Evolutionary conservation across 306 rosid species (phyloP).

Genomic region (Prunus armeniaca): DNA sequence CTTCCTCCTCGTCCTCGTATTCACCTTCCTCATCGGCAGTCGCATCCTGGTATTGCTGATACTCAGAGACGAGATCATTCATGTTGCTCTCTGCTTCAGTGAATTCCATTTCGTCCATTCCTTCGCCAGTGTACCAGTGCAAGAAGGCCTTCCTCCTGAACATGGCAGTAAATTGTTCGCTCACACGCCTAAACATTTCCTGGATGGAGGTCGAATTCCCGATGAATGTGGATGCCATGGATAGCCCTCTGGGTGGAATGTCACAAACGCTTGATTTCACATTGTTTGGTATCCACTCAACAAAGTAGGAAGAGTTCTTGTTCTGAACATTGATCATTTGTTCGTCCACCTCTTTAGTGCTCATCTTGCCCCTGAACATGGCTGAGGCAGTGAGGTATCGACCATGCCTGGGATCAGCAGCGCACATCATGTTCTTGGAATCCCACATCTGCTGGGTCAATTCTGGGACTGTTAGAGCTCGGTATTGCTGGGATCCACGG

Average conservation of each 20-base stretch:
- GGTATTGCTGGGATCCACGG: conserved; percentile 23
- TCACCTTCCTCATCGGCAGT: conserved; percentile 24
- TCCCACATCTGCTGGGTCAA: conserved; percentile 25
- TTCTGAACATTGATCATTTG: no score
- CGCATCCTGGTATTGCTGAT: conserved; percentile 25
- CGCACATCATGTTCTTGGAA: no score
- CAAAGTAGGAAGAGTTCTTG: no score
- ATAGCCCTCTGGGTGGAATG: conserved; percentile 24
- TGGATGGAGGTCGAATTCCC: background rate
- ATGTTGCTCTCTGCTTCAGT: conserved; percentile 15
- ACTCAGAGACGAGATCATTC: conserved; percentile 24
- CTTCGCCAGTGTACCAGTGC: no score
- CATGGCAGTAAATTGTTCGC: no score
- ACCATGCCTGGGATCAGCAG: no score
- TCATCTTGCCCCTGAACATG: no score
- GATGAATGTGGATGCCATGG: conserved; percentile 26
- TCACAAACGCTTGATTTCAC: conserved; percentile 31
- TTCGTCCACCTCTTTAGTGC: no score
- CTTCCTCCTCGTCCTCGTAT: conserved; percentile 18
- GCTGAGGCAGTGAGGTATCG: no score
- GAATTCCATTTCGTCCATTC: no score
- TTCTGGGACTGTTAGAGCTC: conserved; percentile 24
- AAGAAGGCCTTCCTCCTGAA: no score
- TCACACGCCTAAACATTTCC: no score
- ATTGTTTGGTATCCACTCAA: conserved; percentile 26